Base-by-base conservation (phyloP, 441 rosid species). In the Euphorbia celastroides region DNA sequence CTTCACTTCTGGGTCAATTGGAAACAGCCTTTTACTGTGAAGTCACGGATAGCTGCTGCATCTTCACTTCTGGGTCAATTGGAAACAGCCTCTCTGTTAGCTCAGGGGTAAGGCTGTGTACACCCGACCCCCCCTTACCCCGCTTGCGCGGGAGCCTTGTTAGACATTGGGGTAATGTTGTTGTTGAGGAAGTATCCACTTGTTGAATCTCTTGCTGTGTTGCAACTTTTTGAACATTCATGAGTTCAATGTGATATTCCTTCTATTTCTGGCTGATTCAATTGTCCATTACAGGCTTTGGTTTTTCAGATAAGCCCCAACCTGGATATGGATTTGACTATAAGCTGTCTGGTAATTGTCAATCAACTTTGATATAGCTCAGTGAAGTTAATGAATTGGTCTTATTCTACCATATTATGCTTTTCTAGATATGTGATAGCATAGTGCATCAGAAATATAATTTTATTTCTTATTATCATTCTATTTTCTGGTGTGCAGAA, bases 241-340 rank as follows among this genome's bases (percentile, higher is more conserved):
- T 2, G n/a, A 6, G 31, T 6, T 14, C 19, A 22, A 7, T 17
- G 31, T 46, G 11, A 50, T 59, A 19, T 58, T 52, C 10, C 54
- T n/a, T 52, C 12, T 7, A n/a, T n/a, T 26, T 57, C 73, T 65
- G 57, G 55, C 22, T 22, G 30, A 23, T 31, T 41, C n/a, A 9
- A 10, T n/a, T 61, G 62, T 57, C 59, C 26, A 50, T 51, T 19
- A 36, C 80, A 92, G 98, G 98, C 64, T 93, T 90, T 73, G 97
- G 94, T 31, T 93, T 93, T 81, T 93, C 97, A 12, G 96, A 93
- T 73, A 93, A 88, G 77, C 98, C 97, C 71, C 98, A 93, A 76
- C 86, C 96, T 6, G 83, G 82, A 79, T 87, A 93, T 75, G 96
- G 97, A 69, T 93, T 93, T 73, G 85, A 88, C 82, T 88, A 93